Percentiles rank a stretch among this genome's conserved stretches.
phyloP scores from a whole-genome alignment of 805 yeast species.

The Grigorovia transvaalensis region DNA sequence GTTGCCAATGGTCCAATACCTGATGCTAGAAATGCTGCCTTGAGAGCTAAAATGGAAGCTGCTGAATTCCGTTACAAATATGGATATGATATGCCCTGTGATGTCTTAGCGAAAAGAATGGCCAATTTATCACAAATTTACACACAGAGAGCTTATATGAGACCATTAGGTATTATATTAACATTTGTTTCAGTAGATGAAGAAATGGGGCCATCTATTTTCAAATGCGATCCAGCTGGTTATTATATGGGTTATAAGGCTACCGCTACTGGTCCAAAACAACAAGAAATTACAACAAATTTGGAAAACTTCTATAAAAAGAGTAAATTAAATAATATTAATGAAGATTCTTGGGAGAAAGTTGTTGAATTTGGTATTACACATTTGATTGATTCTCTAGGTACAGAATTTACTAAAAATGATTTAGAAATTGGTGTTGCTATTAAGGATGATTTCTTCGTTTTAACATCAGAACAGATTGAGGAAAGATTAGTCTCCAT shows the following conservation, averaged over 20 bases:
- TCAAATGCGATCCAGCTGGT: constrained; percentile 96
- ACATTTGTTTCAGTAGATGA: constrained; percentile 85
- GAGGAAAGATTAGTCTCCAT: constrained; percentile 89
- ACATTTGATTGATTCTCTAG: constrained; percentile 74
- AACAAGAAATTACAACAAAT: constrained; percentile 85
- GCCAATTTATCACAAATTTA: constrained; percentile 92
- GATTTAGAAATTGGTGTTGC: constrained; percentile 94
- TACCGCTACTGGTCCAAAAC: constrained; percentile 92
- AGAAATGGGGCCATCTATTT: constrained; percentile 79
- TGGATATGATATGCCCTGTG: constrained; percentile 96
- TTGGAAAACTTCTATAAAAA: constrained; percentile 84
- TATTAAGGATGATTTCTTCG: constrained; percentile 55
- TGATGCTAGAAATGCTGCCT: constrained; percentile 84
- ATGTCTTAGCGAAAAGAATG: constrained; percentile 84
- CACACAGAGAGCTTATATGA: constrained; percentile 97
- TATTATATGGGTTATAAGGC: constrained; percentile 87
- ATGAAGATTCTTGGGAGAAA: constrained; percentile 70
- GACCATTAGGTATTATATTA: constrained; percentile 91
- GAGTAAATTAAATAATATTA: constrained; percentile 26
- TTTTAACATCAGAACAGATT: constrained; percentile 73
- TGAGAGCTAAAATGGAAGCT: constrained; percentile 89
- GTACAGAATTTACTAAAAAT: constrained; percentile 87
- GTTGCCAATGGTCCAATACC: constrained; percentile 94
- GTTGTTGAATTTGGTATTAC: constrained; percentile 86
- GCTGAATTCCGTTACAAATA: constrained; percentile 89